Percentiles rank a stretch among this genome's conserved stretches.
phyloP scores from a whole-genome alignment of 805 yeast genomes.

The Kazachstania africana region DNA sequence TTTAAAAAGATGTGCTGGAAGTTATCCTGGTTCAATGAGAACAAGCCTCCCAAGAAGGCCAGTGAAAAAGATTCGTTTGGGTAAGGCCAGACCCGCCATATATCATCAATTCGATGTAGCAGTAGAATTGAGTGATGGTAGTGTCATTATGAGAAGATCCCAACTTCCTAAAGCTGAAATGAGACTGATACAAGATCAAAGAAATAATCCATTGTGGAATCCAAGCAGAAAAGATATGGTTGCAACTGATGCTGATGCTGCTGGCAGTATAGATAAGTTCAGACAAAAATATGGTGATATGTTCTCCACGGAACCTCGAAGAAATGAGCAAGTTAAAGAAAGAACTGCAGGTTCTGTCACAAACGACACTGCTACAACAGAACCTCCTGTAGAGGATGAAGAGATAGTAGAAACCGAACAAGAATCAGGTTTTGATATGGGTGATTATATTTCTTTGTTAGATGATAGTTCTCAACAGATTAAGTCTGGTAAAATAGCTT shows the following conservation, averaged over 20 bases:
- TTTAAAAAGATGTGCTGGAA: too few relatives aligned
- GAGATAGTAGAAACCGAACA: conserved; percentile 3
- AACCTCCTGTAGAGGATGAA: neutral
- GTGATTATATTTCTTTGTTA: conserved; percentile 23
- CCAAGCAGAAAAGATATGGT: conserved; percentile 69
- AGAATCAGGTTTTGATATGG: conserved; percentile 16
- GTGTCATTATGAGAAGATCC: conserved; percentile 71
- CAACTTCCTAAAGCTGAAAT: conserved; percentile 83
- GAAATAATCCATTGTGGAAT: conserved; percentile 83
- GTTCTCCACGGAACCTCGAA: conserved; percentile 34
- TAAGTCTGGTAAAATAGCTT: conserved; percentile 23
- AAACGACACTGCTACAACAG: conserved; percentile 1
- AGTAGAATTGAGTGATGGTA: conserved; percentile 91
- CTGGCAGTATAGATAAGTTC: conserved; percentile 69
- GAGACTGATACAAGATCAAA: conserved; percentile 77
- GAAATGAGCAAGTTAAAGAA: conserved; percentile 8
- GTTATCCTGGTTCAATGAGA: conserved; percentile 16
- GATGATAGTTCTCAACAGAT: conserved; percentile 22
- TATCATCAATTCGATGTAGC: conserved; percentile 79
- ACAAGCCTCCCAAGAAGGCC: conserved; percentile 39
- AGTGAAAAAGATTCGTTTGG: conserved; percentile 54
- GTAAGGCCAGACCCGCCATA: conserved; percentile 88
- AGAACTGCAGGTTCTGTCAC: conserved; percentile 3
- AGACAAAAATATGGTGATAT: conserved; percentile 48
- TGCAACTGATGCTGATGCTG: conserved; percentile 67